Conservation (phyloP, 1,139 yeast genomes). For the Blastobotrys illinoisensis region DNA sequence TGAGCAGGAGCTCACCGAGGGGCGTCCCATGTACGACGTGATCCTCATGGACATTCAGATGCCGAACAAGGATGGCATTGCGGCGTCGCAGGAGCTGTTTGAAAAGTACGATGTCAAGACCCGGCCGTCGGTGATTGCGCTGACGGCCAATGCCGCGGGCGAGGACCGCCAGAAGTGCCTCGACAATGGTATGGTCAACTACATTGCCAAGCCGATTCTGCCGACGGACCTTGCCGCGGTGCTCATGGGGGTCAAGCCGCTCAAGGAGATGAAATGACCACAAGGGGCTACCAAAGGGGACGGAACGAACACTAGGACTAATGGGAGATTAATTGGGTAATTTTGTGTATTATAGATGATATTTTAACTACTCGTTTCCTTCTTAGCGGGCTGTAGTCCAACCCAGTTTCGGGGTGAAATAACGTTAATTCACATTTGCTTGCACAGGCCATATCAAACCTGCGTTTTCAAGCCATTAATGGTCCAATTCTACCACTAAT, state of each 20-base stretch:
- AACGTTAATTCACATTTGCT: background rate
- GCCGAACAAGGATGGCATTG: slow-evolving; percentile 51
- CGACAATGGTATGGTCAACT: slow-evolving; percentile 51
- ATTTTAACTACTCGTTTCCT: background rate
- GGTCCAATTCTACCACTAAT: no score
- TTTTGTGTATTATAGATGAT: background rate
- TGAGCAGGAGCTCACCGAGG: slow-evolving; percentile 24
- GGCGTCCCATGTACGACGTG: slow-evolving; percentile 42
- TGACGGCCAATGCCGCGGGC: slow-evolving; percentile 55
- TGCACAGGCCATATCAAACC: no score
- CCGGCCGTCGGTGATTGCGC: slow-evolving; percentile 45
- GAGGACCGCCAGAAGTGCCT: slow-evolving; percentile 48
- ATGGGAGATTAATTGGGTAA: background rate
- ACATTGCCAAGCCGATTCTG: slow-evolving; percentile 50
- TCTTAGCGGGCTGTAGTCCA: no score
- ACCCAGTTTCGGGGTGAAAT: background rate
- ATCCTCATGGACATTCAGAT: slow-evolving; percentile 53
- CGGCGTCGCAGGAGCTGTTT: slow-evolving; percentile 38
- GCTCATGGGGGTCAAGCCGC: slow-evolving; percentile 26
- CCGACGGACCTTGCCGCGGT: slow-evolving; percentile 42
- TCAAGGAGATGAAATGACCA: slow-evolving; percentile 10
- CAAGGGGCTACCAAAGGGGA: background rate
- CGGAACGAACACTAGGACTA: background rate
- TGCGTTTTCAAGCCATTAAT: no score
- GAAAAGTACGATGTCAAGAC: slow-evolving; percentile 27